These are phyloP conservation scores for Spatholobus suberectus DNA, from an alignment of 306 rosid species.

Conservation along the genomic window DNA sequence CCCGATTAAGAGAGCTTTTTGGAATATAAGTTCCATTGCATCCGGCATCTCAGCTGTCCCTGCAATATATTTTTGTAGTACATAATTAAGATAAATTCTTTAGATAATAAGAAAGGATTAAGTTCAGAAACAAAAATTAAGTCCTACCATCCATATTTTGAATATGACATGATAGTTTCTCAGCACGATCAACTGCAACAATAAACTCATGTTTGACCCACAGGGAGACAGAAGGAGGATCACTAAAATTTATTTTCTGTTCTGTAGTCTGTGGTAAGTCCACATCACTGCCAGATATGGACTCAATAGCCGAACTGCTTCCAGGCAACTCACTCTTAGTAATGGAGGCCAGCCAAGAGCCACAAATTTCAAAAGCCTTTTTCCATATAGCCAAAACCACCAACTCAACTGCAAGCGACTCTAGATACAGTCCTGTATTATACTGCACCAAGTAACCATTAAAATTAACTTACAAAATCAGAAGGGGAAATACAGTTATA, in stretches of 20 bases:
- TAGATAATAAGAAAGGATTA: not conserved
- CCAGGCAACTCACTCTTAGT: constrained; percentile 41
- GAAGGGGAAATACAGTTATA: not conserved
- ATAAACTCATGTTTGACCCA: constrained; percentile 80
- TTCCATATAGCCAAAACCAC: constrained; percentile 94
- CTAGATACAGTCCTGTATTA: constrained; percentile 59
- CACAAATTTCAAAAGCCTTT: constrained; percentile 67
- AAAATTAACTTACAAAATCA: not conserved
- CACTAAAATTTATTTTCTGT: constrained; percentile 59
- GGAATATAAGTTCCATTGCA: constrained; percentile 73
- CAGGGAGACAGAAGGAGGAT: constrained; percentile 60
- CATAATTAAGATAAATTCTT: not conserved
- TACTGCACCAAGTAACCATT: constrained; percentile 61
- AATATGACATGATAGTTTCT: constrained; percentile 62
- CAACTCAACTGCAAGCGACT: constrained; percentile 82
- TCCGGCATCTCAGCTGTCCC: constrained; percentile 74
- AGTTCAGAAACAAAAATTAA: constrained; percentile 34
- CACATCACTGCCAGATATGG: constrained; percentile 32
- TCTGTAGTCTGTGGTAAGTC: constrained; percentile 42
- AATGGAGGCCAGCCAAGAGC: constrained; percentile 58
- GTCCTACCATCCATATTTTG: constrained; percentile 73
- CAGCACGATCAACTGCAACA: constrained; percentile 73
- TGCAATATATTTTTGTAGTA: constrained; percentile 33
- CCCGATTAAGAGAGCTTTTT: constrained; percentile 54
- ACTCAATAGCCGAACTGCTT: constrained; percentile 53